A percentile compares a stretch with the other conserved stretches of the same genome.
Evolutionary conservation across 2,329 filamentous ascomycete species (phyloP).

Genomic region (Cryphonectria nitschkei): DNA sequence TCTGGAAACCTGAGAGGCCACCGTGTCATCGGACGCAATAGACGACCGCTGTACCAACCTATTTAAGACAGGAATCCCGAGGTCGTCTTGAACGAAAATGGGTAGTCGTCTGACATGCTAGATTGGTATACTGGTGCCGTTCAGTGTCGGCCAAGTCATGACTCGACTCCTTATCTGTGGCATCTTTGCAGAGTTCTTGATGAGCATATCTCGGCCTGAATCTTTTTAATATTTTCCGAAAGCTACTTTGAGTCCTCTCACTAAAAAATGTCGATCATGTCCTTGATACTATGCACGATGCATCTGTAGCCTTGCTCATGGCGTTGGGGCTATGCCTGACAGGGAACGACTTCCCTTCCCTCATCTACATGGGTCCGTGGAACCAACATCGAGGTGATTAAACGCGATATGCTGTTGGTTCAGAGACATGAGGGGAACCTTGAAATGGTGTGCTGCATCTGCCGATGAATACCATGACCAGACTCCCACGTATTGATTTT

Average conservation of each 20-base stretch:
- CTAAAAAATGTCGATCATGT: background rate
- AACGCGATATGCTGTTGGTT: background rate
- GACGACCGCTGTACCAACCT: slow-evolving; percentile 40
- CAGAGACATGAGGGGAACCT: background rate
- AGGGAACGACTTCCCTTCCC: background rate
- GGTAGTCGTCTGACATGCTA: background rate
- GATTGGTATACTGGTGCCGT: background rate
- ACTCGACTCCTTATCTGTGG: background rate
- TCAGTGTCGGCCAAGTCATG: background rate
- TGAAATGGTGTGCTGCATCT: background rate
- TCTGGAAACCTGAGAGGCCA: background rate
- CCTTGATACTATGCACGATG: background rate
- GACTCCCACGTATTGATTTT: background rate
- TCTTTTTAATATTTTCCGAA: background rate
- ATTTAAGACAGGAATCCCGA: background rate
- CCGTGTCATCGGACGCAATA: background rate
- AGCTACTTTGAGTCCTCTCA: background rate
- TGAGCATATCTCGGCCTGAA: background rate
- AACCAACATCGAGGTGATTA: background rate
- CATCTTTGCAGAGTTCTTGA: background rate
- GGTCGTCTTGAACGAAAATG: background rate
- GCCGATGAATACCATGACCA: background rate
- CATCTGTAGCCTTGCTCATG: background rate
- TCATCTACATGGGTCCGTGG: background rate
- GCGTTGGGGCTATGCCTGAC: background rate